Conservation (phyloP, 1,284 basidiomycete genomes). For the Apiotrichum sp. region DNA sequence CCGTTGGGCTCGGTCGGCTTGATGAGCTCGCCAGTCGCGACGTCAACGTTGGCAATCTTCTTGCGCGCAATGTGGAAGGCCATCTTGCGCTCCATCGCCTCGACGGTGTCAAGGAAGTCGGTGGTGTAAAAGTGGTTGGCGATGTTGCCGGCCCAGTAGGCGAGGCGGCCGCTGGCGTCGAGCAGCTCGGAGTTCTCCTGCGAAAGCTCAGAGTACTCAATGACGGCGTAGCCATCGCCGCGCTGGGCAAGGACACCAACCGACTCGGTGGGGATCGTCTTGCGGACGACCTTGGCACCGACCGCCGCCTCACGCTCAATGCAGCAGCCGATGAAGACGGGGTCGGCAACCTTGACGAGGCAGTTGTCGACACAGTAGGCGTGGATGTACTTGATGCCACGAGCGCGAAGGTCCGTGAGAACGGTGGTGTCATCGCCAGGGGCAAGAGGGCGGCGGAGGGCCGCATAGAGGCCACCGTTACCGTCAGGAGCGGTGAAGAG, state of each 20-base stretch:
- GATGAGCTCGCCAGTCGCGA: slow-evolving; percentile 57
- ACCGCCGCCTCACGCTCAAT: slow-evolving; percentile 78
- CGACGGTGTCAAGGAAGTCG: slow-evolving; percentile 71
- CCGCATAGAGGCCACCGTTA: slow-evolving; percentile 94
- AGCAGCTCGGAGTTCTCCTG: slow-evolving; percentile 73
- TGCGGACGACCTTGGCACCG: slow-evolving; percentile 94
- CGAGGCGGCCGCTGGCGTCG: slow-evolving; percentile 66
- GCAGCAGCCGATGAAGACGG: slow-evolving; percentile 90
- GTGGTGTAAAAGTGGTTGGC: slow-evolving; percentile 98
- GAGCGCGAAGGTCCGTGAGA: slow-evolving; percentile 70
- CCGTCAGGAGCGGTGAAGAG: slow-evolving; percentile 94
- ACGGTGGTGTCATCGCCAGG: slow-evolving; percentile 59
- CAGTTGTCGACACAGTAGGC: slow-evolving; percentile 99
- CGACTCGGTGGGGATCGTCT: slow-evolving; percentile 75
- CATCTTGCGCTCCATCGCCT: slow-evolving; percentile 79
- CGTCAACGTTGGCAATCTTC: slow-evolving; percentile 83
- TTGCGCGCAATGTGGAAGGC: slow-evolving; percentile 97
- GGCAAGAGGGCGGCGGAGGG: slow-evolving; percentile 71
- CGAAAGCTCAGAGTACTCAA: slow-evolving; percentile 97
- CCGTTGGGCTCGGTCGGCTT: slow-evolving; percentile 91
- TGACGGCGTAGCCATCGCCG: slow-evolving; percentile 77
- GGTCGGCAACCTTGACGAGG: slow-evolving; percentile 94
- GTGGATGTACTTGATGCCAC: slow-evolving; percentile 83
- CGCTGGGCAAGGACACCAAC: slow-evolving; percentile 90
- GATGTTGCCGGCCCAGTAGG: slow-evolving; percentile 94